Evolutionary conservation across 495 filamentous ascomycete species (phyloP), one percentile per base, ranked within the genome.

Genomic region (Xanthoparmelia taractica): DNA sequence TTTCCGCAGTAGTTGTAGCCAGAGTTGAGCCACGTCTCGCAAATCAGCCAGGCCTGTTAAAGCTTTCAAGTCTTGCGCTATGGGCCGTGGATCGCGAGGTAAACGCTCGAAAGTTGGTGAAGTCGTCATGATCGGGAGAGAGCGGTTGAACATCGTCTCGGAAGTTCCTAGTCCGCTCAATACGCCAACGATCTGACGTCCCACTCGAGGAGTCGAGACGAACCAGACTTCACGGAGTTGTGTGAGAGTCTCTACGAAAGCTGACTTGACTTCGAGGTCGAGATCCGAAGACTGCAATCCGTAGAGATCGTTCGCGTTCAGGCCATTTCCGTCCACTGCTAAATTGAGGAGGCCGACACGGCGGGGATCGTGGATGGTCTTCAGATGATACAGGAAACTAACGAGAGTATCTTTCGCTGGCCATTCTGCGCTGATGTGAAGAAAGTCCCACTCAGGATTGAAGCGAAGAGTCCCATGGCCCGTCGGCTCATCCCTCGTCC

Each of bases 401-500:
- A 60, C 18, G 37, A 60, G 18, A 18, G 23, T 41, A 60, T 60
- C 37, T 60, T 60, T 20, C 37, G 58, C 58, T 20, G 58, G 58
- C 58, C 58, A 60, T 60, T 60, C 58, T 60, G 58, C 40, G 37
- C 7, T 45, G 58, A 60, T 43, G 27, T 60, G 31, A 29, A 60
- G 58, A 41, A 45, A 20, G 34, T 60, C 58, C 23, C 58, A 60
- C 31, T 60, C 58, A 8, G 34, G 40, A 45, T 60, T 60, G n/a
- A 60, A 43, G 37, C 25, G 58, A 29, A 60, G 37, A 27, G 58
- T 60, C 37, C 58, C 58, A 43, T 60, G 58, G 23, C 18, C 20
- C 34, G 36, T 18, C 8, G 40, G 8, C 31, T 13, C 40, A 25
- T 60, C 36, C 18, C 47, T 60, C 4, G 17, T n/a, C 8, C 17